phyloP scores from a whole-genome alignment of 1,284 basidiomycete genomes.

The Neonothopanus nambi region DNA sequence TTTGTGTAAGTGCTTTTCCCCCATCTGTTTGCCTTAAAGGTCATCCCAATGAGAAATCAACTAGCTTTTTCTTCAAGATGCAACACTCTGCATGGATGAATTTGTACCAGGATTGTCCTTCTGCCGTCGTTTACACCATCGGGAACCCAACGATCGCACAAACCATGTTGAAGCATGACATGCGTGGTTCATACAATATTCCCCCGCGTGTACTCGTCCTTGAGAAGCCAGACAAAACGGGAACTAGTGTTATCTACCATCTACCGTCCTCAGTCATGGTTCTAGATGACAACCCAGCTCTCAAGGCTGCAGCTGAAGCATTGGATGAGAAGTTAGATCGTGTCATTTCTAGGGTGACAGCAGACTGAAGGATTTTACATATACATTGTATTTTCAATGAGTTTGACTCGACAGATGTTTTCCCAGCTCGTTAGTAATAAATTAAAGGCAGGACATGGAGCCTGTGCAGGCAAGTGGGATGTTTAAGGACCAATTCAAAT shows the following conservation, averaged over 20 bases:
- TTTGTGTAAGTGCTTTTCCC: slow-evolving; percentile 41
- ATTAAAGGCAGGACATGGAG: too few species aligned
- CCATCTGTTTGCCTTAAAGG: background rate
- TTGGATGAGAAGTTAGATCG: slow-evolving; percentile 49
- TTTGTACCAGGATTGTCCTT: slow-evolving; percentile 30
- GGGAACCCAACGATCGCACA: slow-evolving; percentile 57
- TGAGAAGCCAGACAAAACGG: slow-evolving; percentile 38
- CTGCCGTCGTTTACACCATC: slow-evolving; percentile 44
- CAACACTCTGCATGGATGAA: slow-evolving; percentile 44
- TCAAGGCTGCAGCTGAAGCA: slow-evolving; percentile 35
- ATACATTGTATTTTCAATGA: too few species aligned
- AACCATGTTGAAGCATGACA: slow-evolving; percentile 44
- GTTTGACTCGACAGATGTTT: too few species aligned
- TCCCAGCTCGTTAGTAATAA: too few species aligned
- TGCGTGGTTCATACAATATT: slow-evolving; percentile 43
- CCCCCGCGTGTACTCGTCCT: slow-evolving; percentile 49
- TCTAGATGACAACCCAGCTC: slow-evolving; percentile 28
- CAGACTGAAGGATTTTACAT: slow-evolving; percentile 8
- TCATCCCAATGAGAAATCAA: background rate
- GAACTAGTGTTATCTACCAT: slow-evolving; percentile 49
- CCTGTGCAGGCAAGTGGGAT: too few species aligned
- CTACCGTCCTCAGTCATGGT: slow-evolving; percentile 45
- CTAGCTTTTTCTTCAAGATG: slow-evolving; percentile 46
- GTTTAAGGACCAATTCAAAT: too few species aligned
- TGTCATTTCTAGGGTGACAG: slow-evolving; percentile 36